Base-by-base conservation (phyloP, 2,329 filamentous ascomycete species). In the Colletotrichum sp. region DNA sequence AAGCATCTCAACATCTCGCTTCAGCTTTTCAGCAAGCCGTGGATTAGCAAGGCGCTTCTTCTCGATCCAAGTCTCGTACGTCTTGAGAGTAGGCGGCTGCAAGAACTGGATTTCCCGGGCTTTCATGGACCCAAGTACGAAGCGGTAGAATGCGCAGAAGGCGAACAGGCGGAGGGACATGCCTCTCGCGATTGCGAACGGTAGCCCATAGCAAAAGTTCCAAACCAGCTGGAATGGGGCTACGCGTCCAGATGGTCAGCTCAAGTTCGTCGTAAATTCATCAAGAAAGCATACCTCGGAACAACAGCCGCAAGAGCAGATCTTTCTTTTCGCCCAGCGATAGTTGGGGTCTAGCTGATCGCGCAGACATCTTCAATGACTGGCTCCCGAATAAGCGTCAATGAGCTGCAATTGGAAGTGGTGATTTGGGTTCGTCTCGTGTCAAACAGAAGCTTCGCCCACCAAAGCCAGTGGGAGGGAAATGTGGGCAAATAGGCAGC, bases 21-120 rank as follows among this genome's bases (percentile, higher is more conserved):
- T 39, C n/a, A 76, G 70, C 39, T 52, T 69, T 18, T 44, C 64
- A 1, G 32, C 70, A 24, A 69, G 59, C 15, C 34, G 64, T 4
- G 74, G 74, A 2, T 73, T 30, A 30, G 66, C 36, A 32, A 62
- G 59, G 32, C 59, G 21, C 64, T 82, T 82, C 36, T 67, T 68
- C 57, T 71, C 74, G 8, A 81, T 68, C 79, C 80, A 83, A 16
- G 49, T 30, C 69, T 76, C 75, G 69, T 83, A 83, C 4, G 76
- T 69, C 15, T 77, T 60, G 10, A 77, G 34, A 1, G 79, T 80
- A 8, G 79, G 62, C 6, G 78, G 77, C 15, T 71, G 16, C 4
- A 81, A n/a, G 26, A 68, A 76, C 63, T 82, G 81, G 15, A 81
- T 67, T 39, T 82, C 77, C 16, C 78, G 78, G 3, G 74, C 28